These are phyloP conservation scores for Aspergillus carbonarius DNA, from an alignment of 2,329 filamentous ascomycete genomes.

Conservation along the genomic window DNA sequence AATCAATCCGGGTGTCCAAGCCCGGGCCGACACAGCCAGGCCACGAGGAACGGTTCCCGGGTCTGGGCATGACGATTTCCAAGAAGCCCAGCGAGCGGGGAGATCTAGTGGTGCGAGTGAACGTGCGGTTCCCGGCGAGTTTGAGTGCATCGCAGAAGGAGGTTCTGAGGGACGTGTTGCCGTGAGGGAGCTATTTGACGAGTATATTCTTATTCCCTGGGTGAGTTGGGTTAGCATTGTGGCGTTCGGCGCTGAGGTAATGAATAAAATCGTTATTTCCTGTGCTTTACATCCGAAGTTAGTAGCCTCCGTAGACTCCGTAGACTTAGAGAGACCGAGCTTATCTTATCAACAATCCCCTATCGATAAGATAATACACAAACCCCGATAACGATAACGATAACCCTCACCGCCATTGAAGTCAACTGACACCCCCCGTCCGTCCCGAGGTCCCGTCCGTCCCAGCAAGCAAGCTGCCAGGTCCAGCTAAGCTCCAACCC, in stretches of 20 bases:
- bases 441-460: too few relatives aligned
- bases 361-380: too few relatives aligned
- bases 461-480: too few relatives aligned
- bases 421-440: too few relatives aligned
- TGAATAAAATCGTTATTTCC: too few relatives aligned
- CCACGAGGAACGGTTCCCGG: conserved; percentile 76
- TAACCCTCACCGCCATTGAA: too few relatives aligned
- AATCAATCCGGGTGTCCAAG: conserved; percentile 76
- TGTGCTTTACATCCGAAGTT: too few relatives aligned
- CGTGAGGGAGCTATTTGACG: conserved; percentile 22
- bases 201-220: conserved; percentile 6
- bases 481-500: too few relatives aligned
- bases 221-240: conserved; percentile 19
- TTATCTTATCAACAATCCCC: too few relatives aligned
- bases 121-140: conserved; percentile 84
- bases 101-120: conserved; percentile 84
- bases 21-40: conserved; percentile 82
- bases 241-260: conserved; percentile 23
- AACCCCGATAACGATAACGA: too few relatives aligned
- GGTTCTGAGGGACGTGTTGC: conserved; percentile 75
- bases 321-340: too few relatives aligned
- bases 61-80: conserved; percentile 88
- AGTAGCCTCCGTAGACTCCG: too few relatives aligned
- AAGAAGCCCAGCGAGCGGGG: conserved; percentile 84
- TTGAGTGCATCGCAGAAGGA: conserved; percentile 78